Conservation (phyloP, 225 moss, liverwort and hornwort species). For the Anthoceros angustus region DNA sequence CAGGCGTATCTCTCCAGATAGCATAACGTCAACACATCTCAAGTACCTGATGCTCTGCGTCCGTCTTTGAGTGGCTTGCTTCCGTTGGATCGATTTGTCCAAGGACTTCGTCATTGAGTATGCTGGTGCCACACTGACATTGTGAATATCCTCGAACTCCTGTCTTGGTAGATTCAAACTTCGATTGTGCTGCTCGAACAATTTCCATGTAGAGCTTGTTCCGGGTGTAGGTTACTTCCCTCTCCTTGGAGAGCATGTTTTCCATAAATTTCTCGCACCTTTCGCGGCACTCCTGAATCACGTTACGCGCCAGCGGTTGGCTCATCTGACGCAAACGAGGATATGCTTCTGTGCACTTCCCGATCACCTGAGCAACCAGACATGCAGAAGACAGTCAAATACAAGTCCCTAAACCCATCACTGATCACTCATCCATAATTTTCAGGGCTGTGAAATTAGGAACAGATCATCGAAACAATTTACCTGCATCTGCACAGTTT, state of each 20-base stretch:
- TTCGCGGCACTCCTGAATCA: not conserved
- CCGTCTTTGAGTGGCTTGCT: too few relatives aligned
- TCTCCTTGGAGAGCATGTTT: not conserved
- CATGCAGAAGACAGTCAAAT: not conserved
- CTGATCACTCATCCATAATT: not conserved
- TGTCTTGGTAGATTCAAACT: not conserved
- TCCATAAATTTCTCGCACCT: not conserved
- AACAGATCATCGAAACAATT: not conserved
- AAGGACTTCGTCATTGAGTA: too few relatives aligned
- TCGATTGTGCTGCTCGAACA: not conserved
- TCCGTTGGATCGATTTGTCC: too few relatives aligned
- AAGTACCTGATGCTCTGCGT: too few relatives aligned
- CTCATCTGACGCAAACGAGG: not conserved
- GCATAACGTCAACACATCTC: too few relatives aligned
- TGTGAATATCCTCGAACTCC: too few relatives aligned
- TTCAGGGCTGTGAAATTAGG: not conserved
- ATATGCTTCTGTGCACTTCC: not conserved
- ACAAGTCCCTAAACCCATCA: not conserved
- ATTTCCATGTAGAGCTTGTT: not conserved
- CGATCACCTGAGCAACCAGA: not conserved
- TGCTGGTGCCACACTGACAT: too few relatives aligned
- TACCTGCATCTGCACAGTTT: not conserved
- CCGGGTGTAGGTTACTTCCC: not conserved
- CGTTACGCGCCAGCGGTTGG: not conserved
- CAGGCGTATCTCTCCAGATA: too few relatives aligned